phyloP scores from a whole-genome alignment of 257 asterid species.

The Ocimum tenuiflorum region DNA sequence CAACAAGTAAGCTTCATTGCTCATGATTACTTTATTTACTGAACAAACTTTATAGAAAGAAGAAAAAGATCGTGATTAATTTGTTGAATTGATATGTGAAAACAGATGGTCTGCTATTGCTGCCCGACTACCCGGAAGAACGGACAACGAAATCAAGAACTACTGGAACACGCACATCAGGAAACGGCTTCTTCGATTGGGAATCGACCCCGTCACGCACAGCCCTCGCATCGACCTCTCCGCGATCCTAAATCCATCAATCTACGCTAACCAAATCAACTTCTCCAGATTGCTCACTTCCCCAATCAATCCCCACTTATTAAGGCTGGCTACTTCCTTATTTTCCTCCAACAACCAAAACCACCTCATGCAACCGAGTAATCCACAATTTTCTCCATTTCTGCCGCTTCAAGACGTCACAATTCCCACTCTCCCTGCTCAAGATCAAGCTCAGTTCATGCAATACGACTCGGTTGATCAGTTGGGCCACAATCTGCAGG shows the following conservation, averaged over 20 bases:
- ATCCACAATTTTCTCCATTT: conserved; percentile 16
- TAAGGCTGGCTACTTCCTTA: conserved; percentile 46
- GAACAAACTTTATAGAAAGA: too few species aligned
- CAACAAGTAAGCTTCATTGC: conserved; percentile 47
- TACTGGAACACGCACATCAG: conserved; percentile 78
- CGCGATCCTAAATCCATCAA: conserved; percentile 35
- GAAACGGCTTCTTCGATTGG: conserved; percentile 73
- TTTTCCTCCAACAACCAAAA: conserved; percentile 29
- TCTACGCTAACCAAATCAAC: conserved; percentile 30
- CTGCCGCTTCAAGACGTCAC: not conserved
- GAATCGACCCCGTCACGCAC: conserved; percentile 80
- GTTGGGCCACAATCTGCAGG: conserved; percentile 15
- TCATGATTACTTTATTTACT: too few species aligned
- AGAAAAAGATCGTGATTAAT: not conserved
- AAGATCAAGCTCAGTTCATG: conserved; percentile 22
- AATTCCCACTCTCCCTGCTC: not conserved
- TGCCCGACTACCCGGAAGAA: conserved; percentile 68
- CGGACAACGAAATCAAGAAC: conserved; percentile 80
- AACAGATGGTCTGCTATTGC: conserved; percentile 85
- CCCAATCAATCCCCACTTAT: conserved; percentile 47
- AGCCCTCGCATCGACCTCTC: conserved; percentile 74
- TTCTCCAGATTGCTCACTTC: conserved; percentile 53
- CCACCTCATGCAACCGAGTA: not conserved
- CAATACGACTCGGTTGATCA: conserved; percentile 34
- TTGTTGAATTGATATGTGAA: not conserved